Percentiles rank a stretch among this genome's conserved stretches.
Evolutionary conservation across 2,329 filamentous ascomycete genomes (phyloP).

Genomic region (Verticillium nubilum): DNA sequence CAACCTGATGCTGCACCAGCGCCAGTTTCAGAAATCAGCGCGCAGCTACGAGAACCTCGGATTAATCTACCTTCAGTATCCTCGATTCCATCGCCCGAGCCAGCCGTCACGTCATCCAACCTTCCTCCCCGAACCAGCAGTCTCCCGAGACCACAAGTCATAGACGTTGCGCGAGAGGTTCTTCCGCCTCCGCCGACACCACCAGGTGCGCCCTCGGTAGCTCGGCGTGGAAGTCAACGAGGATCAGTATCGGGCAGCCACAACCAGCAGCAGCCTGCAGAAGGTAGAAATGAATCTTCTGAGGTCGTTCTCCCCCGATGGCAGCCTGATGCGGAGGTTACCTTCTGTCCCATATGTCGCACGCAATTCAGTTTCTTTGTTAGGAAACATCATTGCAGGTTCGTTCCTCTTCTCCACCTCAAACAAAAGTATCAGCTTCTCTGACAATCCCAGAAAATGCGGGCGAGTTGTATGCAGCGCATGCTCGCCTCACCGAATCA

Average conservation of each 20-base stretch:
- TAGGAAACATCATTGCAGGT: constrained; percentile 90
- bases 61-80: not conserved
- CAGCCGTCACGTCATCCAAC: not conserved
- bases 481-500: constrained; percentile 92
- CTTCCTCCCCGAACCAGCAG: not conserved
- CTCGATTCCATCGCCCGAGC: not conserved
- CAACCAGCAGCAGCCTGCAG: not conserved
- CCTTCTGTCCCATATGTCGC: constrained; percentile 78
- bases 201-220: not conserved
- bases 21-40: not conserved
- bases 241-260: not conserved
- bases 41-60: not conserved
- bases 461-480: constrained; percentile 84
- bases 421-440: not conserved
- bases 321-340: constrained; percentile 83
- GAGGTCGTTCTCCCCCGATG: constrained; percentile 65
- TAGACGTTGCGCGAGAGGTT: constrained; percentile 8
- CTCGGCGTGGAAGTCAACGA: not conserved
- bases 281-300: not conserved
- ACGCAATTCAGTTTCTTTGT: constrained; percentile 78
- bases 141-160: constrained; percentile 3
- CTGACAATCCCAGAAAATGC: constrained; percentile 60
- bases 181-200: not conserved
- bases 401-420: constrained; percentile 23
- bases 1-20: not conserved